A percentile compares a stretch with the other conserved stretches of the same genome.
Conservation (phyloP, 2,329 filamentous ascomycete genomes). For the Penicillium italicum region DNA sequence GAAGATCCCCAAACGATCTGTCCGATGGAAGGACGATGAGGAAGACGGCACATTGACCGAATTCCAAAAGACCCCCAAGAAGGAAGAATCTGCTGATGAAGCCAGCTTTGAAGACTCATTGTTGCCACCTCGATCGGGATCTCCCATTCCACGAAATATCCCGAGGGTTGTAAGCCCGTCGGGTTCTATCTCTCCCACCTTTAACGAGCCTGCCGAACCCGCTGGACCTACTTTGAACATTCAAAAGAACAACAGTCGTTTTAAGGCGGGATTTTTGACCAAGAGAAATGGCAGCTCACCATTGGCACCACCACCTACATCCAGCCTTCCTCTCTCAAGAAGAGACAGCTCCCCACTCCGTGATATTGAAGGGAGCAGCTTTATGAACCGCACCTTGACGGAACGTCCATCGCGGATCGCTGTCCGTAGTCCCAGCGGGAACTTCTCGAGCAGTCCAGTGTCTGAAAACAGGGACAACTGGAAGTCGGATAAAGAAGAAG, state of each 20-base stretch:
- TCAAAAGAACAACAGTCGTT: constrained; percentile 67
- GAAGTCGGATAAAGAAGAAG: constrained; percentile 49
- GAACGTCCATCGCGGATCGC: constrained; percentile 40
- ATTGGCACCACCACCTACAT: constrained; percentile 55
- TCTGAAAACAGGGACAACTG: constrained; percentile 51
- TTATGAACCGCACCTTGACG: constrained; percentile 47
- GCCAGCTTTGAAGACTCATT: constrained; percentile 51
- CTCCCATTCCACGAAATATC: constrained; percentile 48
- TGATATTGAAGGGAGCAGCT: constrained; percentile 50
- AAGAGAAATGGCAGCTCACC: constrained; percentile 66
- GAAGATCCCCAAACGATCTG: constrained; percentile 71
- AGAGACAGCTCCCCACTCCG: constrained; percentile 55
- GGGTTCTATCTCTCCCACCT: constrained; percentile 56
- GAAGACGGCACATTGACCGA: constrained; percentile 83
- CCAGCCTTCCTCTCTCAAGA: constrained; percentile 59
- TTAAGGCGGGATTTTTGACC: constrained; percentile 83
- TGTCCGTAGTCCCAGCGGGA: constrained; percentile 40
- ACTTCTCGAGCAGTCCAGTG: constrained; percentile 32
- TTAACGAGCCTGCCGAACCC: constrained; percentile 36
- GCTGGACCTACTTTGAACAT: constrained; percentile 59
- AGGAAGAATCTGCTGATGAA: constrained; percentile 58
- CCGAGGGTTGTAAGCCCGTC: constrained; percentile 41
- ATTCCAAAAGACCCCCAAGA: constrained; percentile 85
- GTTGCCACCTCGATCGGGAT: constrained; percentile 47
- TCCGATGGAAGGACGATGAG: constrained; percentile 90